A percentile compares a stretch with the other conserved stretches of the same genome.
phyloP scores from a whole-genome alignment of 2,329 filamentous ascomycete genomes.

The Aspergillus sp. region DNA sequence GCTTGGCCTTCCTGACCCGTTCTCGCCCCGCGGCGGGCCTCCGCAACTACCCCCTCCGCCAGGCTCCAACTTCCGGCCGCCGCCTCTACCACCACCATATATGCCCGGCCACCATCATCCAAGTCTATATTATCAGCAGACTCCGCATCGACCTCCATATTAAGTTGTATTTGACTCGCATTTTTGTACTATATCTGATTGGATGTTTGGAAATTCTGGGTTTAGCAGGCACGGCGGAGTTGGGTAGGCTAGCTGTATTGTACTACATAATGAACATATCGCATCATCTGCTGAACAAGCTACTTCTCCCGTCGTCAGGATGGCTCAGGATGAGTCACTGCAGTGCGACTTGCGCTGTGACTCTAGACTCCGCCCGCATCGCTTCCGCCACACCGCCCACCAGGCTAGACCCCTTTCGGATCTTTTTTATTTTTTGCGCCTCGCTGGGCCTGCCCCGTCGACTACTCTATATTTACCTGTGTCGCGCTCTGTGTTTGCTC shows the following conservation, averaged over 20 bases:
- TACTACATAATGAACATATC: slow-evolving; percentile 6
- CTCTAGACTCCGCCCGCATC: neutral
- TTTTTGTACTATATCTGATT: slow-evolving; percentile 6
- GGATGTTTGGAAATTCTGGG: slow-evolving; percentile 1
- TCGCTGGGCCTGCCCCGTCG: slow-evolving; percentile 5
- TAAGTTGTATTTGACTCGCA: slow-evolving; percentile 7
- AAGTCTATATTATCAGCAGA: slow-evolving; percentile 31
- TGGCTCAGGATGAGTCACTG: slow-evolving; percentile 26
- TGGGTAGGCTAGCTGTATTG: slow-evolving; percentile 9
- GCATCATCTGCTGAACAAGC: neutral
- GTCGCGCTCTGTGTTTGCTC: neutral
- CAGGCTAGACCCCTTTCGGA: slow-evolving; percentile 9
- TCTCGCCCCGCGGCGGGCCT: slow-evolving; percentile 37
- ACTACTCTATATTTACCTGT: slow-evolving; percentile 4
- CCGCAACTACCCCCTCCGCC: slow-evolving; percentile 47
- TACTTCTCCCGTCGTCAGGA: slow-evolving; percentile 5
- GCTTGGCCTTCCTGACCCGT: slow-evolving; percentile 43
- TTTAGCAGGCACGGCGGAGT: slow-evolving; percentile 7
- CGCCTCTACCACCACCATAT: slow-evolving; percentile 37
- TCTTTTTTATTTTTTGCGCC: slow-evolving; percentile 9
- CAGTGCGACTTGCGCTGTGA: neutral
- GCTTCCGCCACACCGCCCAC: neutral
- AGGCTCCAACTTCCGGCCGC: slow-evolving; percentile 43
- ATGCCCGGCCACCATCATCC: slow-evolving; percentile 28
- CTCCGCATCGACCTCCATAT: slow-evolving; percentile 23